Evolutionary conservation across 768 basidiomycete species (phyloP).

Genomic region (Sarcomyxa edulis): DNA sequence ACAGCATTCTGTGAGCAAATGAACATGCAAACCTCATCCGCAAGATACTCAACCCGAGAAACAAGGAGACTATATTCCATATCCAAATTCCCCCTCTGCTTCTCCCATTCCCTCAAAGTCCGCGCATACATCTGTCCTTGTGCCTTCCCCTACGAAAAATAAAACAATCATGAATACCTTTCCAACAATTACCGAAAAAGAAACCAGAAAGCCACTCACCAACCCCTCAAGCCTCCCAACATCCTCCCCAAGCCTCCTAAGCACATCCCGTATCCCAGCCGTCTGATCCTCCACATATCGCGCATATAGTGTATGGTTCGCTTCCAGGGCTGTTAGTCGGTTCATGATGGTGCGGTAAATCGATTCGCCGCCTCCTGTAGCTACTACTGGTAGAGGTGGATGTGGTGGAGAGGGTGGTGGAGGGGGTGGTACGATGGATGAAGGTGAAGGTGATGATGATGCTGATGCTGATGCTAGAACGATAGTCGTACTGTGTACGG

Average conservation of each 20-base stretch:
- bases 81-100: constrained; percentile 60
- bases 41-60: constrained; percentile 66
- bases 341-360: constrained; percentile 98
- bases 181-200: background rate
- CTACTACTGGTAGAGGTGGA: too few species aligned
- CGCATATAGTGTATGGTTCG: constrained; percentile 80
- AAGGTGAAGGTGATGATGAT: constrained; percentile 5
- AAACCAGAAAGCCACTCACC: constrained; percentile 34
- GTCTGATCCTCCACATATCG: constrained; percentile 91
- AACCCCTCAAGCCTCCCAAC: constrained; percentile 73
- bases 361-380: constrained; percentile 82
- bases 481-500: too few species aligned
- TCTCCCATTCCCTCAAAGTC: constrained; percentile 62
- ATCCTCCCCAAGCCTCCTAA: constrained; percentile 72
- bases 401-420: constrained; percentile 13
- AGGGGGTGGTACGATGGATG: constrained; percentile 3
- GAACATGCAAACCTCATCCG: constrained; percentile 62
- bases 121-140: constrained; percentile 66
- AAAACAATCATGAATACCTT: background rate
- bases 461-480: constrained; percentile 6
- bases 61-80: constrained; percentile 65
- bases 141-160: constrained; percentile 48
- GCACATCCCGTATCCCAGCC: constrained; percentile 62
- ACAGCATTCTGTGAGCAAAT: constrained; percentile 5
- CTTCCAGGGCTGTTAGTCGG: constrained; percentile 77